Base-by-base conservation (phyloP, 202 grass and related monocot species). In the Panicum hallii region DNA sequence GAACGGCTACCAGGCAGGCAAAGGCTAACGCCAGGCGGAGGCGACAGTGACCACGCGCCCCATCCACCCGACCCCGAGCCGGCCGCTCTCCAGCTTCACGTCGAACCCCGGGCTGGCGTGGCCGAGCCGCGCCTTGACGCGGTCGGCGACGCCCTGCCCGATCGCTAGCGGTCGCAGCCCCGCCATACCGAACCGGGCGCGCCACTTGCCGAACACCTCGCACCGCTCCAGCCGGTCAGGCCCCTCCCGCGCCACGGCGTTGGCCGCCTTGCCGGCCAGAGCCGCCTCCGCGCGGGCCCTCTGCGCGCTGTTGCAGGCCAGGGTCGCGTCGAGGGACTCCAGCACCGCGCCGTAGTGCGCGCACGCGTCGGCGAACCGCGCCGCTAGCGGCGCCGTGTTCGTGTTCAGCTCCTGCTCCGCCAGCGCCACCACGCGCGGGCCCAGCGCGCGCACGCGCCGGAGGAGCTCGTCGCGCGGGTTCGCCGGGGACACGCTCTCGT, bases 121-220 rank as follows among this genome's bases (percentile, higher is more conserved):
- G 40, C 34, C 0, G 62, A 54, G 34, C 63, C 75, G 78, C 4
- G 88, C 65, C 38, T 48, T 53, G 40, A 98, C 89, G 54, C 74
- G 78, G 20, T 98, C 81, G 4, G 80, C 86, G 40, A 93, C 52
- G 79, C 80, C 74, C 32, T 84, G 23, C 3, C 61, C 79, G 26
- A 95, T 73, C 17, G 83, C 70, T 60, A 92, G 66, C 0, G 85
- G 83, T 1, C 76, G 63, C 78, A 98, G 85, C 46, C 96, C 96
- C 5, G 96, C 96, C 96, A 98, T 98, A 52, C 89, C 84, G 89
- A 98, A 90, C 52, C 96, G 80, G 20, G 95, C 86, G 41, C 93
- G 93, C 93, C 96, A 98, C 56, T 98, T 98, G 64, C 96, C 93
- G 80, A 84, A 91, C 14, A 98, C 86, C 88, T 95, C 96, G 88